Conservation (phyloP, 805 yeast genomes). For the Nakazawaea holstii region DNA sequence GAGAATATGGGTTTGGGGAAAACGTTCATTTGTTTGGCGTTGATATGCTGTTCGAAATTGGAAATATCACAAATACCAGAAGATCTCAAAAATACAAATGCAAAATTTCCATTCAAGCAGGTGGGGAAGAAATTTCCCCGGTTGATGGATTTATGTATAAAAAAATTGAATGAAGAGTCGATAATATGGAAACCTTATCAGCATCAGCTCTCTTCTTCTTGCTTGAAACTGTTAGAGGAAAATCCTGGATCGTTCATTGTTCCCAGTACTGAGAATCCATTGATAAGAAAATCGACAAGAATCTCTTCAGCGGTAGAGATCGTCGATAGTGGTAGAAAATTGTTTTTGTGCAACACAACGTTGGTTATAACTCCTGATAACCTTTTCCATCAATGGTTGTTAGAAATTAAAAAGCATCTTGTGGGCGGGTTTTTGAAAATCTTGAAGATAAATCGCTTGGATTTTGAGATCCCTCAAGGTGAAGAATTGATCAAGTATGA, state of each 20-base stretch:
- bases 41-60: slow-evolving; percentile 48
- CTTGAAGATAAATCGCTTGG: slow-evolving; percentile 20
- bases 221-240: slow-evolving; percentile 28
- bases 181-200: slow-evolving; percentile 52
- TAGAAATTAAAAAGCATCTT: slow-evolving; percentile 54
- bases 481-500: slow-evolving; percentile 39
- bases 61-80: slow-evolving; percentile 45
- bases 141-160: slow-evolving; percentile 36
- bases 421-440: slow-evolving; percentile 30
- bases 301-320: slow-evolving; percentile 11
- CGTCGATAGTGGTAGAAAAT: slow-evolving; percentile 18
- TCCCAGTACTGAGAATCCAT: slow-evolving; percentile 14
- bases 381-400: slow-evolving; percentile 58
- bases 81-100: slow-evolving; percentile 10
- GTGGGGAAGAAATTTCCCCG: slow-evolving; percentile 9
- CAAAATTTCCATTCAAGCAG: slow-evolving; percentile 15
- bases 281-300: slow-evolving; percentile 3
- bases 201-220: slow-evolving; percentile 38
- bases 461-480: slow-evolving; percentile 23
- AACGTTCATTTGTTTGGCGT: slow-evolving; percentile 53
- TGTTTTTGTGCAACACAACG: slow-evolving; percentile 47
- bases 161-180: slow-evolving; percentile 38
- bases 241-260: slow-evolving; percentile 41
- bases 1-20: slow-evolving; percentile 70
- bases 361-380: slow-evolving; percentile 63